phyloP scores from a whole-genome alignment of 2,329 filamentous ascomycete genomes.

The Fusarium gaditjirri region DNA sequence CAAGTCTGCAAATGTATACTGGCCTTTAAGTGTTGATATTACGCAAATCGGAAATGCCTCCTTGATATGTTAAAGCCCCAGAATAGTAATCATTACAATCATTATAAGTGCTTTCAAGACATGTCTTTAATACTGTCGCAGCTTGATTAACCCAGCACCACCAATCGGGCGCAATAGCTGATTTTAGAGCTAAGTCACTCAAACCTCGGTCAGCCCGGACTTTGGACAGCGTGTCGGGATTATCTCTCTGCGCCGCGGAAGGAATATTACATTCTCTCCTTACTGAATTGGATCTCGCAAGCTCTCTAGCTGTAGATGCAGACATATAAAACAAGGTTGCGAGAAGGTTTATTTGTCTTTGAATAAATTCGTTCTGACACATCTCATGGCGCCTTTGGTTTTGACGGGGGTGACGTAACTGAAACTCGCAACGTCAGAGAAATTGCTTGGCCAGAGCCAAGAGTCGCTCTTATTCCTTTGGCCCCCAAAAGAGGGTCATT shows the following conservation, averaged over 20 bases:
- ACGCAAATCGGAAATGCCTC: fast-evolving
- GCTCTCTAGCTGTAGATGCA: neutral
- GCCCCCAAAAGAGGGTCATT: neutral
- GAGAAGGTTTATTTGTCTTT: neutral
- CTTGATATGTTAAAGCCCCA: fast-evolving
- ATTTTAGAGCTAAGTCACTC: neutral
- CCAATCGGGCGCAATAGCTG: neutral
- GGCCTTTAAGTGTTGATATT: fast-evolving
- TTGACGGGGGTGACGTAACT: neutral
- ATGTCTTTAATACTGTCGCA: fast-evolving
- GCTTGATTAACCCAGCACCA: neutral
- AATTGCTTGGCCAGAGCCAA: neutral
- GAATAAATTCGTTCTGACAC: neutral
- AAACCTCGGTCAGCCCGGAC: neutral
- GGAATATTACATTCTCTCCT: neutral
- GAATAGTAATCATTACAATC: neutral
- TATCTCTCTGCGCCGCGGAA: neutral
- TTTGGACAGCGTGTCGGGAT: neutral
- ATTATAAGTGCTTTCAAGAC: neutral
- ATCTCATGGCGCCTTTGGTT: no score
- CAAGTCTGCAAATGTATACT: neutral
- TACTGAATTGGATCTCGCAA: neutral
- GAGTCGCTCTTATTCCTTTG: neutral
- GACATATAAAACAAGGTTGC: neutral
- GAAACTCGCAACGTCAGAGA: neutral